Percentiles rank a stretch among this genome's conserved stretches.
These are phyloP conservation scores for Yarrowia sp. DNA, from an alignment of 805 yeast species.

Conservation along the genomic window DNA sequence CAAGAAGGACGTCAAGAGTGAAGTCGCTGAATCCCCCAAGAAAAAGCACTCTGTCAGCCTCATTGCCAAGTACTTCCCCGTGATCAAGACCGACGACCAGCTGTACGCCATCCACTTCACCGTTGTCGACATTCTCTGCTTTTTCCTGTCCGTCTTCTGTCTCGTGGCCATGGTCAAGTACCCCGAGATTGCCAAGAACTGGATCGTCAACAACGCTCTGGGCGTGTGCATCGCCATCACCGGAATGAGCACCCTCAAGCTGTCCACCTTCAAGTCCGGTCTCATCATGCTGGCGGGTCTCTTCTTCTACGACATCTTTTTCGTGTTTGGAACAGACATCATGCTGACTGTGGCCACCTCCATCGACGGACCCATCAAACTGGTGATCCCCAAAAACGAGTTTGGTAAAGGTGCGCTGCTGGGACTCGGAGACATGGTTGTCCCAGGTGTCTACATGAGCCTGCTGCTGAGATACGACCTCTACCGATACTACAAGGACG, in stretches of 20 bases:
- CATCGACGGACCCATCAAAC: slow-evolving; percentile 62
- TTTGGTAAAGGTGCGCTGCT: slow-evolving; percentile 52
- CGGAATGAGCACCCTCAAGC: slow-evolving; percentile 52
- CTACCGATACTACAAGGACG: slow-evolving; percentile 51
- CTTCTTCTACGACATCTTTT: slow-evolving; percentile 68
- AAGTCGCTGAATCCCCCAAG: no score
- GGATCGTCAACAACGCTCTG: slow-evolving; percentile 57
- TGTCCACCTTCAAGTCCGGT: slow-evolving; percentile 58
- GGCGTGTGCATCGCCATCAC: slow-evolving; percentile 56
- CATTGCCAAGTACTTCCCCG: slow-evolving; percentile 19
- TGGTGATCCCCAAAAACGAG: slow-evolving; percentile 53
- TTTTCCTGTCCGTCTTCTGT: slow-evolving; percentile 41
- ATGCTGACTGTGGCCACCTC: slow-evolving; percentile 68
- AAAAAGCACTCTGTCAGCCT: neutral
- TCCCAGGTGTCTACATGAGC: slow-evolving; percentile 64
- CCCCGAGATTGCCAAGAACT: slow-evolving; percentile 50
- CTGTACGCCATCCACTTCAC: slow-evolving; percentile 35
- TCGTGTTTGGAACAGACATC: slow-evolving; percentile 67
- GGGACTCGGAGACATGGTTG: slow-evolving; percentile 71
- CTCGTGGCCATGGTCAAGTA: slow-evolving; percentile 39
- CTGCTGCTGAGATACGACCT: slow-evolving; percentile 64
- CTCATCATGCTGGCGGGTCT: slow-evolving; percentile 57
- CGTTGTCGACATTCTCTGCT: slow-evolving; percentile 41
- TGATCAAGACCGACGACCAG: slow-evolving; percentile 35
- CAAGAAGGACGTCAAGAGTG: neutral